Evolutionary conservation across 371 early-diverging fungal genomes (phyloP).

Genomic region (Mucor sp.): DNA sequence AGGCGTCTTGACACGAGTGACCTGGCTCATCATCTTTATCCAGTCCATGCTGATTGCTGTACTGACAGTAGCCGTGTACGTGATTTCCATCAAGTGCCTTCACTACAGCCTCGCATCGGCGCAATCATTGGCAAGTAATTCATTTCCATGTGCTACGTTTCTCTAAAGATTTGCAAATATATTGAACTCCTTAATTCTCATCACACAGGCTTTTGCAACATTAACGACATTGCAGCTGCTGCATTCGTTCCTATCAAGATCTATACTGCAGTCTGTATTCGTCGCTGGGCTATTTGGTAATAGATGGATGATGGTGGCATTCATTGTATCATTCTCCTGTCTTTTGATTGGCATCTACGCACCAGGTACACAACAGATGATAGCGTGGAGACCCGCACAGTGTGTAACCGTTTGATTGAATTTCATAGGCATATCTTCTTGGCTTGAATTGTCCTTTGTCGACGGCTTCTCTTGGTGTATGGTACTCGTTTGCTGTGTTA

Average conservation of each 20-base stretch:
- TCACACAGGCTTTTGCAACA: conserved; percentile 64
- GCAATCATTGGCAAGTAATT: conserved; percentile 29
- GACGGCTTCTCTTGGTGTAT: conserved; percentile 1
- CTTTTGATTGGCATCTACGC: neutral
- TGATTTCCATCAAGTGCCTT: conserved; percentile 52
- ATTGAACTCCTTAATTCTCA: neutral
- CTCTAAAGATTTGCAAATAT: neutral
- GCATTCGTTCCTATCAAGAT: conserved; percentile 80
- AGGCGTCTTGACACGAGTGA: conserved; percentile 55
- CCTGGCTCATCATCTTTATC: conserved; percentile 31
- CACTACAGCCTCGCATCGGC: conserved; percentile 21
- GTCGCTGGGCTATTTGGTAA: conserved; percentile 69
- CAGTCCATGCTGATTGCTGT: conserved; percentile 60
- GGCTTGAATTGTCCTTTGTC: conserved; percentile 2
- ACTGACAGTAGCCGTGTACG: conserved; percentile 56
- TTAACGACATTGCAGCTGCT: conserved; percentile 79
- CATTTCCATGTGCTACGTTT: neutral
- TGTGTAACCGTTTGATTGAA: neutral
- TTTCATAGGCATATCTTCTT: conserved; percentile 1
- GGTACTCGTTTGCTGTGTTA: neutral
- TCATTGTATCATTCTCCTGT: neutral
- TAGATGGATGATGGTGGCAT: conserved; percentile 65
- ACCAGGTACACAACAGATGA: neutral
- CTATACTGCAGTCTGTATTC: conserved; percentile 71
- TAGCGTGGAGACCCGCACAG: neutral